Evolutionary conservation across 2,329 filamentous ascomycete genomes (phyloP).

Genomic region (Myriosclerotinia duriaeana): DNA sequence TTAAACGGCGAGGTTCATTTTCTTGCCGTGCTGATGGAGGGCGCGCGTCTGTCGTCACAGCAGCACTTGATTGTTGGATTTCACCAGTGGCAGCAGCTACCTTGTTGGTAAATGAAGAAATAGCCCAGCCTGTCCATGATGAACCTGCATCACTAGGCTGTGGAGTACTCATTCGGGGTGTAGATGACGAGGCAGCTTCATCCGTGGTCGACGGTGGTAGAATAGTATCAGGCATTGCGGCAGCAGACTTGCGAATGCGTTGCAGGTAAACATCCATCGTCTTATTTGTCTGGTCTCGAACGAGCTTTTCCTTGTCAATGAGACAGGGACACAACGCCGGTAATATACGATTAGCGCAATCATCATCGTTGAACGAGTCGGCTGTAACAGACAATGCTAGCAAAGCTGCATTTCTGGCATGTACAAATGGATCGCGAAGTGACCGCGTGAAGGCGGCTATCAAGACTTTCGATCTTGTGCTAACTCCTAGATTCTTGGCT

Average conservation of each 20-base stretch:
- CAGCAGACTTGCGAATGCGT: constrained; percentile 75
- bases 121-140: constrained; percentile 93
- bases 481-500: constrained; percentile 77
- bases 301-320: constrained; percentile 92
- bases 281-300: constrained; percentile 89
- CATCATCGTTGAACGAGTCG: constrained; percentile 85
- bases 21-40: constrained; percentile 45
- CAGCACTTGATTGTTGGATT: constrained; percentile 61
- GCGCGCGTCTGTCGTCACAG: constrained; percentile 46
- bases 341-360: constrained; percentile 79
- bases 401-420: constrained; percentile 85
- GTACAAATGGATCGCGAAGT: constrained; percentile 88
- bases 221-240: constrained; percentile 75
- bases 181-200: constrained; percentile 45
- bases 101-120: constrained; percentile 97
- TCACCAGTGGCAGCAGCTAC: constrained; percentile 80
- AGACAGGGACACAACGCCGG: constrained; percentile 81
- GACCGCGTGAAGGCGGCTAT: constrained; percentile 89
- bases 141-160: constrained; percentile 62
- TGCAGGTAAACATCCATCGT: constrained; percentile 83
- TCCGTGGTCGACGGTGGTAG: constrained; percentile 64
- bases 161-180: constrained; percentile 77
- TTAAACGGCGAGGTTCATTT: constrained; percentile 41
- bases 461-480: constrained; percentile 83
- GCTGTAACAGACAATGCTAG: constrained; percentile 81